Evolutionary conservation across 2,329 filamentous ascomycete species (phyloP).

Genomic region (Amylocarpus encephaloides): DNA sequence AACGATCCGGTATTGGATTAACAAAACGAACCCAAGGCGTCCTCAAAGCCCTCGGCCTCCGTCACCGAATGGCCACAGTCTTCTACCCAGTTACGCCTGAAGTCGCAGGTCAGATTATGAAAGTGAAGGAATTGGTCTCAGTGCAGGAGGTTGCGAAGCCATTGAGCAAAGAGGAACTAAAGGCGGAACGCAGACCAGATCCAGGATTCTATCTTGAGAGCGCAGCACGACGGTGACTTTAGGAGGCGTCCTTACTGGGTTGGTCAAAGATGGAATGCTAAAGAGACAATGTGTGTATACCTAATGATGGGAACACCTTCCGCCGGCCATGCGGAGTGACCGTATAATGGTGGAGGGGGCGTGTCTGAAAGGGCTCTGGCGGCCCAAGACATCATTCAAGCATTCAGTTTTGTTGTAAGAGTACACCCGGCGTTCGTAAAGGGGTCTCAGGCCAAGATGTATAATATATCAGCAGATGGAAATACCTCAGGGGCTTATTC

Average conservation of each 20-base stretch:
- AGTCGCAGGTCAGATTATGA: constrained; percentile 68
- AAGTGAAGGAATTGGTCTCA: constrained; percentile 66
- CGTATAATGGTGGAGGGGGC: too few species aligned
- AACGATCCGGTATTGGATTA: constrained; percentile 67
- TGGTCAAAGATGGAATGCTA: not conserved
- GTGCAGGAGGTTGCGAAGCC: constrained; percentile 59
- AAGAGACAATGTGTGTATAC: not conserved
- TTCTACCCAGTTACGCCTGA: constrained; percentile 64
- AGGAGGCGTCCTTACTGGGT: not conserved
- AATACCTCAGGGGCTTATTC: not conserved
- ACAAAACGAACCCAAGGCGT: constrained; percentile 58
- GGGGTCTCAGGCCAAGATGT: too few species aligned
- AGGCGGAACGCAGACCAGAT: constrained; percentile 56
- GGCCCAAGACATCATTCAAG: too few species aligned
- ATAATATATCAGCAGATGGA: too few species aligned
- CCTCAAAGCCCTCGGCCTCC: constrained; percentile 63
- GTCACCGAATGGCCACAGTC: constrained; percentile 65
- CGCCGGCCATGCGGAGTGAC: too few species aligned
- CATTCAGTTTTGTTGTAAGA: too few species aligned
- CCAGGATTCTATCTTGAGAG: constrained; percentile 63
- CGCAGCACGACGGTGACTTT: constrained; percentile 19
- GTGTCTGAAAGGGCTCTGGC: too few species aligned
- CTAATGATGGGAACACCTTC: not conserved
- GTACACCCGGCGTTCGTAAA: too few species aligned
- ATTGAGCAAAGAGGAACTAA: constrained; percentile 54